Evolutionary conservation across 495 filamentous ascomycete genomes (phyloP).

Genomic region (Pyrenula aspistea): DNA sequence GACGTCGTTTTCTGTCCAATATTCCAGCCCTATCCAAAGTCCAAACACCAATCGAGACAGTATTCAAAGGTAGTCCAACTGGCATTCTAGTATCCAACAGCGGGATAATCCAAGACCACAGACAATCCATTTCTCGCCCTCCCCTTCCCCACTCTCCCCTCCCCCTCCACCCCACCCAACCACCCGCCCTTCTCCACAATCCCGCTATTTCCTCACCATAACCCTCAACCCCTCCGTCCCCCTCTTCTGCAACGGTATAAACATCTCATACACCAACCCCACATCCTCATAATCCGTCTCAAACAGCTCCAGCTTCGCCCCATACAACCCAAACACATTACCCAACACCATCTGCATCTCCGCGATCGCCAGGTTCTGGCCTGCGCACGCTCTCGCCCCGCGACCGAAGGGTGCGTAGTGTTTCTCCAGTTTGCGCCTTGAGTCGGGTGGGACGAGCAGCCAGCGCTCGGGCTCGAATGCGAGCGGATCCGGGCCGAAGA

Average conservation of each 20-base stretch:
- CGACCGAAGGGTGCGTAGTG: slow-evolving; percentile 6
- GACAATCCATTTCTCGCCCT: no score
- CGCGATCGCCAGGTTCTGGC: slow-evolving; percentile 8
- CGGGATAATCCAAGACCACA: no score
- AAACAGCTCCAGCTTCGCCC: slow-evolving; percentile 15
- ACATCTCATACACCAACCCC: neutral
- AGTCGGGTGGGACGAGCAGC: slow-evolving; percentile 9
- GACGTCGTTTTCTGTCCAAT: no score
- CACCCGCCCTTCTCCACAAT: neutral
- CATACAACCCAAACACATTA: slow-evolving; percentile 37
- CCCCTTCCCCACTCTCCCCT: no score
- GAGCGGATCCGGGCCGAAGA: slow-evolving; percentile 33
- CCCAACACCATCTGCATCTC: slow-evolving; percentile 11
- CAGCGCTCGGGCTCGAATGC: slow-evolving; percentile 32
- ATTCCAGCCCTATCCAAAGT: no score
- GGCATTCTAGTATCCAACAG: no score
- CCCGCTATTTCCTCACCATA: neutral
- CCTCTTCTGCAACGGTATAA: neutral
- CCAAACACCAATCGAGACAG: no score
- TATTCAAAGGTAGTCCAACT: no score
- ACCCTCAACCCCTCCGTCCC: neutral
- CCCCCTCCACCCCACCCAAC: no score
- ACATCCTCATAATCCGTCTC: slow-evolving; percentile 5
- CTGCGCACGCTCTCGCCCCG: slow-evolving; percentile 6
- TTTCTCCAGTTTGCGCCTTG: neutral